Conservation (phyloP, 129 eudicot species). For the Tanacetum coccineum region DNA sequence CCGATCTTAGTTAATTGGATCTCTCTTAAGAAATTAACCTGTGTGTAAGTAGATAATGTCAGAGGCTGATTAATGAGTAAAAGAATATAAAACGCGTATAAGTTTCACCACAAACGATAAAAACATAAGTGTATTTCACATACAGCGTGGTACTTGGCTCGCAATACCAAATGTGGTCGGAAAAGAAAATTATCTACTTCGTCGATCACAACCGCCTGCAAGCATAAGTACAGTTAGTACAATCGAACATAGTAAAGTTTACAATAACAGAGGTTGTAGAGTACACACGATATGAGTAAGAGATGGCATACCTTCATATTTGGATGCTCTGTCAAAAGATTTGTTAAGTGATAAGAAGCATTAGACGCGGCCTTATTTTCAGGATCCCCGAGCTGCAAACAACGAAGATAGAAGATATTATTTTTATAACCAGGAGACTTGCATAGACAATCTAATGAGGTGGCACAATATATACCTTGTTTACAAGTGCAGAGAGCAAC, state of each 20-base stretch:
- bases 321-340: slow-evolving; percentile 90
- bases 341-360: slow-evolving; percentile 84
- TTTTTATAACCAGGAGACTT: slow-evolving; percentile 3
- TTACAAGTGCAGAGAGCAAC: slow-evolving; percentile 80
- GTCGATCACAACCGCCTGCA: slow-evolving; percentile 84
- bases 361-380: slow-evolving; percentile 94
- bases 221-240: slow-evolving; percentile 1
- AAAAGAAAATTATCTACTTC: slow-evolving; percentile 95
- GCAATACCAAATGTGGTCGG: slow-evolving; percentile 85
- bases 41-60: slow-evolving; percentile 25
- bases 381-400: slow-evolving; percentile 94
- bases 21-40: slow-evolving; percentile 87
- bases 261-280: not conserved
- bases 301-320: slow-evolving; percentile 76
- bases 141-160: slow-evolving; percentile 95
- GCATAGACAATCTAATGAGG: slow-evolving; percentile 1
- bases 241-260: not conserved
- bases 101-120: not conserved
- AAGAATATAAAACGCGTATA: not conserved
- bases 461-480: slow-evolving; percentile 50
- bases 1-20: slow-evolving; percentile 73
- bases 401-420: slow-evolving; percentile 20
- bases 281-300: not conserved
- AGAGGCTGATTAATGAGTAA: slow-evolving; percentile 12
- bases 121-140: slow-evolving; percentile 16